Base-by-base conservation (phyloP, 2,329 filamentous ascomycete genomes). In the Rutstroemia sp. region DNA sequence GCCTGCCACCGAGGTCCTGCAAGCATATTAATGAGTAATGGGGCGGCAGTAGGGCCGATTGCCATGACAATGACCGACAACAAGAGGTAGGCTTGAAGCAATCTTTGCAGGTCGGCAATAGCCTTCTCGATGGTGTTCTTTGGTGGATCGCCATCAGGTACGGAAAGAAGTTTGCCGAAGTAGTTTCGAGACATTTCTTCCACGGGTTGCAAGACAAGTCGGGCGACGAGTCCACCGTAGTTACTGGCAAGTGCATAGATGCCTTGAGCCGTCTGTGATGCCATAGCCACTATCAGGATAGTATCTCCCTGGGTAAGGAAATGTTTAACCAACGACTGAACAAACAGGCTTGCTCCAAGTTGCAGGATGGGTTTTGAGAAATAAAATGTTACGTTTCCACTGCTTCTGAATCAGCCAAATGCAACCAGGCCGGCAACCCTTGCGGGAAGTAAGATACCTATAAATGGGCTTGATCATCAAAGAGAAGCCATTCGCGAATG, bases 281-380 rank as follows among this genome's bases (percentile, higher is more conserved):
- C 86, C 57, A 97, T 78, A 12, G 85, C 74, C 16, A 88, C 86
- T 61, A 99, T 86, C 50, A 97, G 83, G 63, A 97, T 82, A 1
- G 91, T 90, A 73, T 99, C 94, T 58, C 92, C 94, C 73, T 97
- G 91, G 0, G 94, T 97, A 52, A 99, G 81, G 52, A 97, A 70
- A 69, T 97, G 92, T 72, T 99, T 99, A 66, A 97, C 83, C 19
- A 90, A 73, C 38, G 89, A 92, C 73, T 99, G 94, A 6, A 91
- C 75, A 73, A 91, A 92, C 70, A 97, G 82, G 66, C 87, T 95
- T n/a, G 80, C 78, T 4, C 87, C 87, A 3, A 97, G 80, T 16
- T 79, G 79, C 27, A 94, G 73, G 1, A 95, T 83, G 1, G 84
- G 80, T 10, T 75, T 75, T 58, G 89, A 87, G 68, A 96, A 89